Evolutionary conservation across 495 filamentous ascomycete species (phyloP).

Genomic region (Podospora pseudopauciseta): DNA sequence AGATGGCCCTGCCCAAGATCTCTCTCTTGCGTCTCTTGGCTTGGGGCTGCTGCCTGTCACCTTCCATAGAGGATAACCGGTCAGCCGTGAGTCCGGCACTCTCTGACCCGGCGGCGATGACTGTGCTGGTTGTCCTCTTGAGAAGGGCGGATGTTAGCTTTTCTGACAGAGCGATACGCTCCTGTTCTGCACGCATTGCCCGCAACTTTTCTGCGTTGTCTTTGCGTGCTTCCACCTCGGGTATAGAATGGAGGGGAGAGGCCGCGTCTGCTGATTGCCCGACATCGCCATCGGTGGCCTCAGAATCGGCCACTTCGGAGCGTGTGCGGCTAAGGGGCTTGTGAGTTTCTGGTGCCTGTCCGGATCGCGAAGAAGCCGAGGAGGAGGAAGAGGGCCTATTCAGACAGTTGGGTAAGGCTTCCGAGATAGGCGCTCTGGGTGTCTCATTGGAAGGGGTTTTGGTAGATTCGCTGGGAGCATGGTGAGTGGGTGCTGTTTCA

Average conservation of each 20-base stretch:
- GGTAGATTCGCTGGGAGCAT: slow-evolving; percentile 14
- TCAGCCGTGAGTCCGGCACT: slow-evolving; percentile 1
- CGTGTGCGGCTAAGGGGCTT: slow-evolving; percentile 25
- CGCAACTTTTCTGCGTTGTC: slow-evolving; percentile 20
- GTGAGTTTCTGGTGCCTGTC: slow-evolving; percentile 4
- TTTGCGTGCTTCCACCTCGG: not conserved
- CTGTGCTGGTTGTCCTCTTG: slow-evolving; percentile 15
- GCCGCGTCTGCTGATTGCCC: slow-evolving; percentile 11
- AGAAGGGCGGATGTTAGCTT: slow-evolving; percentile 30
- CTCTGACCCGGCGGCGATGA: not conserved
- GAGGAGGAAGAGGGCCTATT: slow-evolving; percentile 34
- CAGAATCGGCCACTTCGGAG: slow-evolving; percentile 45
- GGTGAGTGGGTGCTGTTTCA: slow-evolving; percentile 39
- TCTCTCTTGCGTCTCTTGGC: slow-evolving; percentile 31
- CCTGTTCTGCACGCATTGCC: slow-evolving; percentile 15
- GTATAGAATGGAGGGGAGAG: not conserved
- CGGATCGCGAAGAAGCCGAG: not conserved
- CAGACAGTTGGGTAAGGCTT: slow-evolving; percentile 35
- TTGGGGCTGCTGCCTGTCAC: slow-evolving; percentile 4
- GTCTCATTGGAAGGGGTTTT: slow-evolving; percentile 5
- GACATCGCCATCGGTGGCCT: slow-evolving; percentile 29
- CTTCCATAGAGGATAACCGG: slow-evolving; percentile 18
- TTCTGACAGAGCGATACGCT: slow-evolving; percentile 29
- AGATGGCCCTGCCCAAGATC: slow-evolving; percentile 49
- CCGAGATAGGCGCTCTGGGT: slow-evolving; percentile 35